These are phyloP conservation scores for Durotheca rogersii DNA, from an alignment of 495 filamentous ascomycete species.

Conservation along the genomic window DNA sequence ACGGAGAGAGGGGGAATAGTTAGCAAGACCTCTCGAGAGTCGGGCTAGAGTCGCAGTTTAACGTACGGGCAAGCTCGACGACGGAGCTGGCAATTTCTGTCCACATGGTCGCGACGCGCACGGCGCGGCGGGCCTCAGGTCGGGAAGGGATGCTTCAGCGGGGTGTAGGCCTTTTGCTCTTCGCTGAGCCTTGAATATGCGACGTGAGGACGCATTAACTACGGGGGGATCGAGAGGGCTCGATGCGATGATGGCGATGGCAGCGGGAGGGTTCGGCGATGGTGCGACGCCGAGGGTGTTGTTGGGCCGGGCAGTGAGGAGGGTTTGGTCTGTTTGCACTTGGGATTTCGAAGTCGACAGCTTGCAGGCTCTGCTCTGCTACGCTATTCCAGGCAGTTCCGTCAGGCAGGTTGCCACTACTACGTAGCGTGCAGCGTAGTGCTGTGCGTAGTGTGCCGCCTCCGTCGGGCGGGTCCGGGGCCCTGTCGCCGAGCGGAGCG, in stretches of 20 bases:
- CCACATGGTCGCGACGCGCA: constrained; percentile 32
- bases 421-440: no score
- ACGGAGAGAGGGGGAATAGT: constrained; percentile 7
- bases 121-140: constrained; percentile 16
- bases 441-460: no score
- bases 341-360: constrained; percentile 28
- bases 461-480: no score
- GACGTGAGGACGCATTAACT: constrained; percentile 31
- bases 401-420: no score
- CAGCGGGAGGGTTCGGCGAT: neutral
- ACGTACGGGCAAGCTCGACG: constrained; percentile 46
- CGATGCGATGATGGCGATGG: neutral
- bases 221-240: neutral
- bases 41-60: no score
- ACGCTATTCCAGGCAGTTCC: constrained; percentile 24
- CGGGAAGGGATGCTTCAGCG: constrained; percentile 17
- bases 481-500: neutral
- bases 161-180: constrained; percentile 22
- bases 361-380: constrained; percentile 26
- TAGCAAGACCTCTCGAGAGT: no score
- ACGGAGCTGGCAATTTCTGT: constrained; percentile 42
- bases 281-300: neutral
- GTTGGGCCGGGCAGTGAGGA: no score
- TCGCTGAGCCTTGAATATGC: constrained; percentile 22
- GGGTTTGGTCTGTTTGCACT: constrained; percentile 10